These are phyloP conservation scores for Pseudotulostoma volvatum DNA, from an alignment of 495 filamentous ascomycete species.

Conservation along the genomic window DNA sequence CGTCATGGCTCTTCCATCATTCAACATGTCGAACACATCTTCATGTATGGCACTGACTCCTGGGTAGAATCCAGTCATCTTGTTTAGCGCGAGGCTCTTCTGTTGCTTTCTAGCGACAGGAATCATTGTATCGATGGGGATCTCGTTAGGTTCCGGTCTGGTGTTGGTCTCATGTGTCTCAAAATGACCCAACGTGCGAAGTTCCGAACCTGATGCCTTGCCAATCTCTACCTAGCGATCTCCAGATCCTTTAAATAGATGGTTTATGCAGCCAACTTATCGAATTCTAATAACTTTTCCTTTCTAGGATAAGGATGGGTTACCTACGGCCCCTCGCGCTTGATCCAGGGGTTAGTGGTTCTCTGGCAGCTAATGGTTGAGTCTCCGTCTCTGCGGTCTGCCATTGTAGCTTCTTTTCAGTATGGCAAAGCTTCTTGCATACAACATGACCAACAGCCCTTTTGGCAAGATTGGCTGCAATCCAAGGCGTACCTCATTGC, in stretches of 20 bases:
- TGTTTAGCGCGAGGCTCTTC: too few species aligned
- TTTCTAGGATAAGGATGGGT: slow-evolving; percentile 2
- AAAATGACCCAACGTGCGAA: too few species aligned
- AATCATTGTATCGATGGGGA: too few species aligned
- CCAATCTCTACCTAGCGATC: too few species aligned
- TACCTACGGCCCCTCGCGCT: not conserved
- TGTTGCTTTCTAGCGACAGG: too few species aligned
- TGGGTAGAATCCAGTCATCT: too few species aligned
- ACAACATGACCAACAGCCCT: slow-evolving; percentile 9
- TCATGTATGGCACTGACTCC: not conserved
- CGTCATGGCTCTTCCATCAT: not conserved
- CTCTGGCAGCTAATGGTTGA: slow-evolving; percentile 8
- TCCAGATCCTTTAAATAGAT: slow-evolving; percentile 1
- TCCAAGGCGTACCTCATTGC: not conserved
- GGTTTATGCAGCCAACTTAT: slow-evolving; percentile 1
- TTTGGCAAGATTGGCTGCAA: not conserved
- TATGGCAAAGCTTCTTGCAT: slow-evolving; percentile 2
- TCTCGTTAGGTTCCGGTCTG: too few species aligned
- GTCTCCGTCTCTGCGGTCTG: slow-evolving; percentile 16
- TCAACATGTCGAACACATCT: not conserved
- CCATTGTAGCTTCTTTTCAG: slow-evolving; percentile 13
- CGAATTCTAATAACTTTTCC: not conserved
- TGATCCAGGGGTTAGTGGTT: slow-evolving; percentile 7
- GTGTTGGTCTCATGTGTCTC: too few species aligned
- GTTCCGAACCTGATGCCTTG: too few species aligned